Conservation (phyloP, 208 protist species). For the Balamuthia mandrillaris region DNA sequence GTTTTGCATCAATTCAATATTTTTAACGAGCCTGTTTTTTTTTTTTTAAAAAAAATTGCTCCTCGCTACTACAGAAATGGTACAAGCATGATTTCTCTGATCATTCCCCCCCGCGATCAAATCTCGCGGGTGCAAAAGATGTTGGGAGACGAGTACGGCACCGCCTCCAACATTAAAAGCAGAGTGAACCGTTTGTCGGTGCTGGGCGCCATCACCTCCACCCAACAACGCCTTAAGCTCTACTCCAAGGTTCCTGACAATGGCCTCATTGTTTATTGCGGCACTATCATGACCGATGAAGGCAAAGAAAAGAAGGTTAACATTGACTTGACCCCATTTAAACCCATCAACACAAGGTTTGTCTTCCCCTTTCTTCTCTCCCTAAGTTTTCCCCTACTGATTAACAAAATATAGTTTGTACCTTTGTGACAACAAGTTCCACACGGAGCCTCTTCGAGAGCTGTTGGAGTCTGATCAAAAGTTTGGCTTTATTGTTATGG, state of each 20-base stretch:
- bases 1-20: too few species aligned
- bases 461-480: slow-evolving; percentile 98
- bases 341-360: slow-evolving; percentile 97
- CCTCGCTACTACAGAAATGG: too few species aligned
- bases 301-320: slow-evolving; percentile 99
- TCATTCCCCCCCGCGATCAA: slow-evolving; percentile 97
- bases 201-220: slow-evolving; percentile 84
- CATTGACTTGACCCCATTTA: slow-evolving; percentile 99
- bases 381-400: too few species aligned
- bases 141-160: slow-evolving; percentile 99
- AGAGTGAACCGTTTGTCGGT: slow-evolving; percentile 95
- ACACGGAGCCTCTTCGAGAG: slow-evolving; percentile 94
- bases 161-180: slow-evolving; percentile 99
- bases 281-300: slow-evolving; percentile 96
- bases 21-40: too few species aligned
- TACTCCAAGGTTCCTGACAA: slow-evolving; percentile 81
- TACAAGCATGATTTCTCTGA: slow-evolving; percentile 98
- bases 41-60: too few species aligned
- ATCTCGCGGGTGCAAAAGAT: slow-evolving; percentile 94
- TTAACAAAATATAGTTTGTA: slow-evolving; percentile 90
- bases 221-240: slow-evolving; percentile 73
- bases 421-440: slow-evolving; percentile 96
- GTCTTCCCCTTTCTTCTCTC: too few species aligned
- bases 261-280: slow-evolving; percentile 98
- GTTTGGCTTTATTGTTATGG: slow-evolving; percentile 99